Evolutionary conservation across 768 basidiomycete species (phyloP).

Genomic region (Coprinopsis sp.): DNA sequence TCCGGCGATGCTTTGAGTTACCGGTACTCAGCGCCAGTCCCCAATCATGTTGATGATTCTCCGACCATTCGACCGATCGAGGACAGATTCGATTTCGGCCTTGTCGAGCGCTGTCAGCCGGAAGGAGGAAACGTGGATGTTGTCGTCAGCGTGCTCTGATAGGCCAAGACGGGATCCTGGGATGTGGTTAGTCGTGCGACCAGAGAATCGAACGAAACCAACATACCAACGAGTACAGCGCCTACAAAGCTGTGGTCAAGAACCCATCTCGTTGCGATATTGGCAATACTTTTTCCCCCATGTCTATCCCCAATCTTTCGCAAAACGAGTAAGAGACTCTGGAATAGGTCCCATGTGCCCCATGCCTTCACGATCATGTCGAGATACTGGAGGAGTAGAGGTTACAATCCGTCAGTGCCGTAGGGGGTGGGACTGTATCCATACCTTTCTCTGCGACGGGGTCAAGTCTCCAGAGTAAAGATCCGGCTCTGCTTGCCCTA

Average conservation of each 20-base stretch:
- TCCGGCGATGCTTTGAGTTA: slow-evolving; percentile 19
- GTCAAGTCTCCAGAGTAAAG: slow-evolving; percentile 60
- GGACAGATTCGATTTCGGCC: slow-evolving; percentile 53
- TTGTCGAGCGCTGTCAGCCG: slow-evolving; percentile 51
- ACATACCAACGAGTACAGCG: slow-evolving; percentile 67
- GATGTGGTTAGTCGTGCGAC: not conserved
- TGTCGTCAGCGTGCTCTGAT: slow-evolving; percentile 67
- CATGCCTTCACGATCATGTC: slow-evolving; percentile 75
- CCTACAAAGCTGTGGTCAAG: slow-evolving; percentile 72
- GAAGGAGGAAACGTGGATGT: slow-evolving; percentile 56
- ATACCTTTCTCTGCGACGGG: slow-evolving; percentile 77
- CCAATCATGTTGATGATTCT: slow-evolving; percentile 62
- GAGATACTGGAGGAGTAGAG: slow-evolving; percentile 51
- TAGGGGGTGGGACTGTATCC: not conserved
- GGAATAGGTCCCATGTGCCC: slow-evolving; percentile 74
- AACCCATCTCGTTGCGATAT: slow-evolving; percentile 76
- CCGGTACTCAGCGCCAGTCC: slow-evolving; percentile 81
- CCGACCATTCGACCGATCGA: slow-evolving; percentile 54
- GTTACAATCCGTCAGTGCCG: slow-evolving; percentile 1
- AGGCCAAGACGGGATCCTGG: slow-evolving; percentile 69
- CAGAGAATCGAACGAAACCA: no score
- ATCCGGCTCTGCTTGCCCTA: slow-evolving; percentile 62
- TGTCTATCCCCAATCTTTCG: slow-evolving; percentile 61
- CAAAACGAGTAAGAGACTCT: slow-evolving; percentile 51
- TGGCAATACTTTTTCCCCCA: slow-evolving; percentile 62